Base-by-base conservation (phyloP, 352 stramenopile genomes). In the Pythium guiyangense region DNA sequence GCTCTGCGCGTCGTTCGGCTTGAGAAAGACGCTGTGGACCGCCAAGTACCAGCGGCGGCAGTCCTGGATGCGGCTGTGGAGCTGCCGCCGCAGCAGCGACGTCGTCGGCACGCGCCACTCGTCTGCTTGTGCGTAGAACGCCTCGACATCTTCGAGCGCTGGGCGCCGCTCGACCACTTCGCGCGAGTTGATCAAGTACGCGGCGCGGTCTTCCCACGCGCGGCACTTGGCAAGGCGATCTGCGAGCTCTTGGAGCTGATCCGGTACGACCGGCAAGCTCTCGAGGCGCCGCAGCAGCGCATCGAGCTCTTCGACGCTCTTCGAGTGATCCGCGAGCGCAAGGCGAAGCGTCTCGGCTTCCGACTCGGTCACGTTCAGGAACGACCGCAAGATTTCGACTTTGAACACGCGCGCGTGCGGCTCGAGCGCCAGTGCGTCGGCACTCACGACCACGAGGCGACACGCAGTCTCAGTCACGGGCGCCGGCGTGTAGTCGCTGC, bases 31-130 rank as follows among this genome's bases (percentile, higher is more conserved):
- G 4, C 63, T 59, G 31, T 77, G 66, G 17, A 86, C 72, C 15
- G 73, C 59, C 2, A 73, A 50, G 25, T 76, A 73, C 84, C 84
- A 94, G 0, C 81, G 78, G 6, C 67, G 76, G 25, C 78, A 89
- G 55, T 91, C 80, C 42, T 94, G 78, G 4, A 89, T 51, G 4
- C 81, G 70, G 1, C 64, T 63, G 49, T 87, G 73, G 29, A 94
- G 42, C 61, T 92, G 78, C 6, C 81, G 74, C 26, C 75, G 66
- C 35, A 91, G 39, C 12, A 90, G 57, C 9, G 80, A 92, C 6
- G 79, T 82, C 17, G 64, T 67, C 0, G 81, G 77, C 12, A 94
- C 78, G 40, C 81, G 87, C 46, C 73, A 67, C 11, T 37, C 62
- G 29, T 91, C 82, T 1, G 78, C 82, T 44, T 86, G 59, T 4